These are phyloP conservation scores for Alternaria consortialis DNA, from an alignment of 2,329 filamentous ascomycete genomes.

Conservation along the genomic window DNA sequence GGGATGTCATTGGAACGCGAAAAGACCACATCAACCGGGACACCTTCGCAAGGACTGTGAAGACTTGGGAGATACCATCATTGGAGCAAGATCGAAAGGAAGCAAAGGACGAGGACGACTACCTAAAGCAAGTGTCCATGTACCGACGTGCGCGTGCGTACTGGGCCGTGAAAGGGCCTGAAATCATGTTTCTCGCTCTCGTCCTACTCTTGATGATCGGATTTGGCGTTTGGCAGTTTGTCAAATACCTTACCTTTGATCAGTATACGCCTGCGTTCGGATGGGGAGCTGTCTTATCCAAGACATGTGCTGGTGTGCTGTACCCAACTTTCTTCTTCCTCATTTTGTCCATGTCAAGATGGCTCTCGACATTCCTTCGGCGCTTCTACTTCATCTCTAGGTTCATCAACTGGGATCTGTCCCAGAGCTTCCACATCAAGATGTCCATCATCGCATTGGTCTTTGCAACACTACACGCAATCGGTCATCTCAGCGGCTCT, in stretches of 20 bases:
- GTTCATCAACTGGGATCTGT: conserved; percentile 67
- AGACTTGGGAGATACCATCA: conserved; percentile 60
- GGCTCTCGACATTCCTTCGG: conserved; percentile 63
- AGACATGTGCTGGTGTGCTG: conserved; percentile 63
- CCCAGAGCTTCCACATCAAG: conserved; percentile 64
- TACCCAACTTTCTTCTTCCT: conserved; percentile 69
- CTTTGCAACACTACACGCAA: conserved; percentile 63
- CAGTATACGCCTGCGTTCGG: conserved; percentile 62
- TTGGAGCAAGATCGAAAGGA: conserved; percentile 59
- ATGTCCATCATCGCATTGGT: conserved; percentile 62
- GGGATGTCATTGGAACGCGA: conserved; percentile 59
- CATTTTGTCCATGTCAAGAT: conserved; percentile 66
- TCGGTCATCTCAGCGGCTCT: conserved; percentile 64
- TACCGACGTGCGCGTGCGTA: conserved; percentile 61
- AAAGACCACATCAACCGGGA: conserved; percentile 56
- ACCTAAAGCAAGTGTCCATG: conserved; percentile 57
- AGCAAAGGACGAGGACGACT: conserved; percentile 58
- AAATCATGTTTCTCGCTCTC: conserved; percentile 60
- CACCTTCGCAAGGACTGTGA: conserved; percentile 58
- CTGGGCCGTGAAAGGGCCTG: conserved; percentile 65
- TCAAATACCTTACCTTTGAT: conserved; percentile 60
- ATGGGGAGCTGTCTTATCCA: conserved; percentile 66
- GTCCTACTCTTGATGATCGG: conserved; percentile 60
- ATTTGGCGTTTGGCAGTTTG: conserved; percentile 65
- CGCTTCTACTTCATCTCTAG: conserved; percentile 62